phyloP scores from a whole-genome alignment of 805 yeast species.

The Lipomyces kockii region DNA sequence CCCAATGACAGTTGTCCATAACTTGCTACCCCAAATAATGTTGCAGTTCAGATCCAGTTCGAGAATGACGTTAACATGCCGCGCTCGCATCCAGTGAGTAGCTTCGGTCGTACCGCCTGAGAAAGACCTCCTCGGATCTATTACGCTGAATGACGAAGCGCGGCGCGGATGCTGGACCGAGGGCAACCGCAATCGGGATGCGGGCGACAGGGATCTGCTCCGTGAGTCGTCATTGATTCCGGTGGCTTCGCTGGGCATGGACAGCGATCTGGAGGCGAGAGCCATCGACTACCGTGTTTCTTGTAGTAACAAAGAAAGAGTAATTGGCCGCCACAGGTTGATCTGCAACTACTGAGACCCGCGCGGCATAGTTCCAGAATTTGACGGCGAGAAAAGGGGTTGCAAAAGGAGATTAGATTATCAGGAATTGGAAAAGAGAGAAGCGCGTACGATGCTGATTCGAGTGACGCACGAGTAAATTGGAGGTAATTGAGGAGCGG shows the following conservation, averaged over 20 bases:
- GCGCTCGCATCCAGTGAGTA: constrained; percentile 17
- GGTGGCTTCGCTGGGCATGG: neutral
- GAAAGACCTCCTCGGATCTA: neutral
- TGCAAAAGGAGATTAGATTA: neutral
- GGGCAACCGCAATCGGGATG: neutral
- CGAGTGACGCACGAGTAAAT: neutral
- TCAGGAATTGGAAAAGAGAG: neutral
- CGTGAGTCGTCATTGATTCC: neutral
- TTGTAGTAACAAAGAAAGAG: neutral
- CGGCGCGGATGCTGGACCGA: neutral
- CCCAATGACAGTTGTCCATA: constrained; percentile 83
- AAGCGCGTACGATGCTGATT: neutral
- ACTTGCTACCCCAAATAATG: constrained; percentile 71
- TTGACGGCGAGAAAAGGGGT: neutral
- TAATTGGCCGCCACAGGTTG: neutral
- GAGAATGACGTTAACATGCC: constrained; percentile 62
- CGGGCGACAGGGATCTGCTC: constrained; percentile 3
- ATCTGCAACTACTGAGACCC: constrained; percentile 3
- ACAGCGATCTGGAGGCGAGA: neutral
- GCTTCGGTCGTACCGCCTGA: neutral
- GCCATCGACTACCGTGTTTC: neutral
- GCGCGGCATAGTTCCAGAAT: constrained; percentile 2
- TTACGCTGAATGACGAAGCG: neutral
- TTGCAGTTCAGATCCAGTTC: constrained; percentile 82
- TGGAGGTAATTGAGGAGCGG: neutral